Evolutionary conservation across 192 early-diverging fungal species (phyloP).

Genomic region (Entophlyctis luteolus): DNA sequence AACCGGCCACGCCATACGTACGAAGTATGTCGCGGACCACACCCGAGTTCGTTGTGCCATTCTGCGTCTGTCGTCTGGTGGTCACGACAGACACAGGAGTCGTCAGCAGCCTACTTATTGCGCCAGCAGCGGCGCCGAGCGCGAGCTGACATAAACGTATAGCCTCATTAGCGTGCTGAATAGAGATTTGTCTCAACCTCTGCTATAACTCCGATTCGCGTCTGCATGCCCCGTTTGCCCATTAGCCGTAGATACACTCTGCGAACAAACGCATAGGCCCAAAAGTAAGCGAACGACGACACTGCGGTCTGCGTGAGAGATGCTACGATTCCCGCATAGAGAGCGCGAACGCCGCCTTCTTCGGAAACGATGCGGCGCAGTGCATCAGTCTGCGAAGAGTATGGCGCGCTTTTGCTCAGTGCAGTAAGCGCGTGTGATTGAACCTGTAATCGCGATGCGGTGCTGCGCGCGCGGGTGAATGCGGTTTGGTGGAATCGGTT

Average conservation of each 20-base stretch:
- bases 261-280: slow-evolving; percentile 36
- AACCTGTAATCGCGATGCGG: slow-evolving; percentile 19
- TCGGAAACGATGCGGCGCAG: slow-evolving; percentile 5
- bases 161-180: not conserved
- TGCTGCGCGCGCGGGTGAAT: not conserved
- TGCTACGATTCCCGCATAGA: slow-evolving; percentile 81
- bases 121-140: slow-evolving; percentile 85
- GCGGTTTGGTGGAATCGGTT: not conserved
- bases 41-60: slow-evolving; percentile 63
- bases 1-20: slow-evolving; percentile 72
- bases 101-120: slow-evolving; percentile 78
- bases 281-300: slow-evolving; percentile 52
- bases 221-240: not conserved
- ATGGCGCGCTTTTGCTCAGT: not conserved
- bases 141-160: slow-evolving; percentile 49
- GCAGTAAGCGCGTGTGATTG: slow-evolving; percentile 2
- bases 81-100: slow-evolving; percentile 89
- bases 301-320: slow-evolving; percentile 56
- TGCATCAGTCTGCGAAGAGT: slow-evolving; percentile 14
- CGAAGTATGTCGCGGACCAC: slow-evolving; percentile 66
- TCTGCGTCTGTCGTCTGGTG: slow-evolving; percentile 50
- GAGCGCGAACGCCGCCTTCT: slow-evolving; percentile 72
- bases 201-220: no score
- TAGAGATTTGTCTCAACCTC: not conserved
- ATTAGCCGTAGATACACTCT: not conserved